Conservation (phyloP, 2,329 filamentous ascomycete genomes). For the Paecilomyces formosus region DNA sequence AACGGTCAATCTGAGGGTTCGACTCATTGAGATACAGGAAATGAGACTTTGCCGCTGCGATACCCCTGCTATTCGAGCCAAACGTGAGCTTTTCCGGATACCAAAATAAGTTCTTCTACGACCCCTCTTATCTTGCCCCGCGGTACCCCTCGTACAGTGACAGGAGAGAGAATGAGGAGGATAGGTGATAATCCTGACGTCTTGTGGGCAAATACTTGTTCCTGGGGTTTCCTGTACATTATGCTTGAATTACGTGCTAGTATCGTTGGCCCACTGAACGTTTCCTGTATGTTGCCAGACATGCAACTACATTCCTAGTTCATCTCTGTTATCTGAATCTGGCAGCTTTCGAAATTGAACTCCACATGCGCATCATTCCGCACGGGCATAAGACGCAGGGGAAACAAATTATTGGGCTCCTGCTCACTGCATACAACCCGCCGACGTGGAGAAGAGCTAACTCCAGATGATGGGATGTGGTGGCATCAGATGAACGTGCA, state of each 20-base stretch:
- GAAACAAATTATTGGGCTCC: not conserved
- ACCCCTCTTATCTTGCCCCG: not conserved
- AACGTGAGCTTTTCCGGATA: not conserved
- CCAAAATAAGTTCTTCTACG: not conserved
- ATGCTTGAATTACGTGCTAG: not conserved
- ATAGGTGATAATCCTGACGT: not conserved
- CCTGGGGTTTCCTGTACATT: not conserved
- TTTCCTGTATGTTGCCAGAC: not conserved
- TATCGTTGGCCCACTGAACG: not conserved
- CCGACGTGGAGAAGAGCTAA: not conserved
- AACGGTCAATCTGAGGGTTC: not conserved
- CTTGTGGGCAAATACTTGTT: not conserved
- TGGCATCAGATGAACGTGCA: not conserved
- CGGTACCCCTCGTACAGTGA: not conserved
- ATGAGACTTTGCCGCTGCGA: not conserved
- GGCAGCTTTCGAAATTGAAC: not conserved
- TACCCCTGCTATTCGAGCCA: not conserved
- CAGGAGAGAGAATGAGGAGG: not conserved
- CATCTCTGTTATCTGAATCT: not conserved
- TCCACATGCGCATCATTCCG: not conserved
- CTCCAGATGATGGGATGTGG: not conserved
- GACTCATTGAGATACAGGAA: not conserved
- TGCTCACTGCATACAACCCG: not conserved
- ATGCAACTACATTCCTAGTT: not conserved
- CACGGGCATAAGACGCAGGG: not conserved